Evolutionary conservation across 306 rosid genomes (phyloP).

Genomic region (Medicago arabica): DNA sequence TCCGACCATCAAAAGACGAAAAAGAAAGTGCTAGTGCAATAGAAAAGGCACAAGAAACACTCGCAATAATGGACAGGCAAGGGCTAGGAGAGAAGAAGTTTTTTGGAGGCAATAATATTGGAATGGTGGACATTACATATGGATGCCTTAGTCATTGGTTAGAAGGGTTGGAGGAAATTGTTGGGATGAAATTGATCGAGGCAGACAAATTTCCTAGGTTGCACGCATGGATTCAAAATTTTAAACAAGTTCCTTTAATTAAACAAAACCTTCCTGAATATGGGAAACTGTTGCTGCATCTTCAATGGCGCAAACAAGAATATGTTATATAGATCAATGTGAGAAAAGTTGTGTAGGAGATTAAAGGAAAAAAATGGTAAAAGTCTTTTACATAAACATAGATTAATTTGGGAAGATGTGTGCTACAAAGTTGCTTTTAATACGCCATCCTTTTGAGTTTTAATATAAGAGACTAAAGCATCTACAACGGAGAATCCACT

Average conservation of each 20-base stretch:
- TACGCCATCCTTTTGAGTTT: too few species aligned
- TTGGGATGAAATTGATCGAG: constrained; percentile 49
- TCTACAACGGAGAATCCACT: too few species aligned
- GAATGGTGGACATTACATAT: constrained; percentile 52
- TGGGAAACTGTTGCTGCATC: constrained; percentile 43
- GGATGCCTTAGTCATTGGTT: constrained; percentile 56
- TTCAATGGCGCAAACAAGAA: constrained; percentile 37
- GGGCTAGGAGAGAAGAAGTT: constrained; percentile 50
- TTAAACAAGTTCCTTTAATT: constrained; percentile 46
- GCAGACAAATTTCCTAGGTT: constrained; percentile 41
- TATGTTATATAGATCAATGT: not conserved
- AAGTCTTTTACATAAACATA: too few species aligned
- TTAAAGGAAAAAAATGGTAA: too few species aligned
- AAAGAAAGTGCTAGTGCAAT: constrained; percentile 38
- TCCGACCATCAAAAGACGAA: constrained; percentile 36
- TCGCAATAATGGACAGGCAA: constrained; percentile 45
- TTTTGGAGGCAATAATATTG: constrained; percentile 49
- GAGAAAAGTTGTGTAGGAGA: not conserved
- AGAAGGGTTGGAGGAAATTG: constrained; percentile 50
- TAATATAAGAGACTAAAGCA: too few species aligned
- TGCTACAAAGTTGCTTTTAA: too few species aligned
- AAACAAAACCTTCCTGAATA: constrained; percentile 48
- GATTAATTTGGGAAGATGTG: too few species aligned
- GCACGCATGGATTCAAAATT: constrained; percentile 45
- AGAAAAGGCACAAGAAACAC: constrained; percentile 38